Evolutionary conservation across 1,139 yeast species (phyloP), one percentile per base, ranked within the genome.

Genomic region (Pichia sorboxylosa): DNA sequence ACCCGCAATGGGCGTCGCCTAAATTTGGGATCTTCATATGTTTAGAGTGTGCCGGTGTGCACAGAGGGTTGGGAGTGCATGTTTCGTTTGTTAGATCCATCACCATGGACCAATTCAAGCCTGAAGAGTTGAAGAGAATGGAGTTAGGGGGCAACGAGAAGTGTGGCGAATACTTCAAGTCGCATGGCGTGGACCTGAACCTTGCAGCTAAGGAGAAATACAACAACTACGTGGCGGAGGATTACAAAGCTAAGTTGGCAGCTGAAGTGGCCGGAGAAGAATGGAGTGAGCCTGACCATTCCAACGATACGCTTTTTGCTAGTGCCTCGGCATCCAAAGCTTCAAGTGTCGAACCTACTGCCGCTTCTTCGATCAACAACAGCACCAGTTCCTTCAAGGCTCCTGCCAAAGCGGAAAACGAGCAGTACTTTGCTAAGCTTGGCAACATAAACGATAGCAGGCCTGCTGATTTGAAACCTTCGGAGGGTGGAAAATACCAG

Each of bases 1-100:
- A 87, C 54, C 98, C 99, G 7, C 95, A 92, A 51, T 90, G 99
- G 99, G 95, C 98, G 4, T 83, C 96, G 9, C 96, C 97, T 29
- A 90, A 92, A 54, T 87, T 85, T 58, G 99, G 98, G 35, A 79
- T 87, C 40, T 85, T 85, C 56, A 85, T 90, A 52, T 92, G 99
- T 60, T 70, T 90, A 40, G 98, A 90, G 58, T 90, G 98, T 66
- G 95, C 97, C 26, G 96, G 98, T 33, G 67, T 83, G 40, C 99
- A 90, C 57, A 69, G 99, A 55, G 94, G 95, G 21, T 64, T 90
- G 35, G 99, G 99, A 25, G 98, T 90, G 30, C 98, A 92, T 57
- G 76, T 90, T 39, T 85, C 97, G 28, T 92, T 92, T 61, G 98
- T 90, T 32, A 71, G 98, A 52, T 82, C 94, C 20, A 85, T 90